These are phyloP conservation scores for Penicillium sp. DNA, from an alignment of 2,329 filamentous ascomycete species.

Conservation along the genomic window DNA sequence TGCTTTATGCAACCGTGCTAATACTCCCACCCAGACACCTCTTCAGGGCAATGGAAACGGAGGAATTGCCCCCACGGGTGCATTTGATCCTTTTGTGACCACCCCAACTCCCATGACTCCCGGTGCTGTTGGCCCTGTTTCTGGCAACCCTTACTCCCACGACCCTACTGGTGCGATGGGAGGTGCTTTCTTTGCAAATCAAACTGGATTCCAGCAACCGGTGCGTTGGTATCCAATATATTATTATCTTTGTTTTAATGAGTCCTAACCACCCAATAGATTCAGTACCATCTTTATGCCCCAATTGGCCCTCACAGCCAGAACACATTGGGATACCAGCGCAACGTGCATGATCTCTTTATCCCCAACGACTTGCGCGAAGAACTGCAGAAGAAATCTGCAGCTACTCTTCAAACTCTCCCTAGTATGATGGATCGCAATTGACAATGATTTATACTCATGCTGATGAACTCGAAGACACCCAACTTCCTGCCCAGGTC, in stretches of 20 bases:
- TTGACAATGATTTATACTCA: background rate
- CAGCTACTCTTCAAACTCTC: slow-evolving; percentile 80
- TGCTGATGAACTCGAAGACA: slow-evolving; percentile 46
- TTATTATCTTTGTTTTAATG: background rate
- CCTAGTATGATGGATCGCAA: slow-evolving; percentile 58
- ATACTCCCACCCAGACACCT: slow-evolving; percentile 28
- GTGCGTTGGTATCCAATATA: slow-evolving; percentile 42
- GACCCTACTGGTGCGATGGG: slow-evolving; percentile 60
- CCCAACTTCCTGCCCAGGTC: slow-evolving; percentile 70
- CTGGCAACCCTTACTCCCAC: slow-evolving; percentile 75
- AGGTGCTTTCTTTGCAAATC: slow-evolving; percentile 64
- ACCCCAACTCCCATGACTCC: slow-evolving; percentile 55
- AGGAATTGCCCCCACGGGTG: slow-evolving; percentile 49
- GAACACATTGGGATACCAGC: slow-evolving; percentile 79
- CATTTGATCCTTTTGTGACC: slow-evolving; percentile 67
- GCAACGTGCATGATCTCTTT: slow-evolving; percentile 87
- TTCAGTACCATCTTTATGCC: slow-evolving; percentile 91
- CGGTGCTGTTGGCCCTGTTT: slow-evolving; percentile 46
- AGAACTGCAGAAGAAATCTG: slow-evolving; percentile 83
- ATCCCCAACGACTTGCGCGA: slow-evolving; percentile 82
- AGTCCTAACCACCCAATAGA: slow-evolving; percentile 43
- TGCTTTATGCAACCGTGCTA: slow-evolving; percentile 13
- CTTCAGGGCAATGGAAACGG: slow-evolving; percentile 52
- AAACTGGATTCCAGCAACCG: slow-evolving; percentile 63
- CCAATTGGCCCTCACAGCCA: slow-evolving; percentile 80